These are phyloP conservation scores for Fusarium penzigii DNA, from an alignment of 2,329 filamentous ascomycete species.

Conservation along the genomic window DNA sequence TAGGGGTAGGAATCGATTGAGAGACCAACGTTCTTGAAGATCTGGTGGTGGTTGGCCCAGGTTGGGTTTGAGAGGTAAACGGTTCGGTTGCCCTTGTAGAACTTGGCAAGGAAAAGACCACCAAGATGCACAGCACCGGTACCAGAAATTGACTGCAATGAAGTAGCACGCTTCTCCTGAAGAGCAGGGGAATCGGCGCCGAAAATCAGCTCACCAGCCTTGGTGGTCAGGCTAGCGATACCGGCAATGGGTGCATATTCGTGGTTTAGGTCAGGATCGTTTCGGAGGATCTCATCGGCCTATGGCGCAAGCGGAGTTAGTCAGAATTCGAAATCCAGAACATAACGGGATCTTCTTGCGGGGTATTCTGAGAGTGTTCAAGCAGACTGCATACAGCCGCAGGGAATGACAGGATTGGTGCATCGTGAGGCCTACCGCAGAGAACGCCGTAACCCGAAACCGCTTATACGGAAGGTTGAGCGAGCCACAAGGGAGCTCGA, in stretches of 20 bases:
- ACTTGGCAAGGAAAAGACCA: slow-evolving; percentile 89
- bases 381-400: background rate
- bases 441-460: slow-evolving; percentile 22
- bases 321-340: slow-evolving; percentile 13
- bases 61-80: slow-evolving; percentile 94
- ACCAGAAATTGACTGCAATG: slow-evolving; percentile 93
- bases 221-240: slow-evolving; percentile 79
- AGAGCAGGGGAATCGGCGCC: slow-evolving; percentile 80
- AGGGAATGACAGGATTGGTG: slow-evolving; percentile 13
- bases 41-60: slow-evolving; percentile 99
- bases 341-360: slow-evolving; percentile 8
- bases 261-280: slow-evolving; percentile 90
- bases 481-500: slow-evolving; percentile 8
- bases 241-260: slow-evolving; percentile 98
- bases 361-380: slow-evolving; percentile 9
- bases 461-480: slow-evolving; percentile 12
- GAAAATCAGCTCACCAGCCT: slow-evolving; percentile 88
- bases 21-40: slow-evolving; percentile 88
- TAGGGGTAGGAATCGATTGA: slow-evolving; percentile 85
- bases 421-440: slow-evolving; percentile 14
- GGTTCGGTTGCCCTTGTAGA: slow-evolving; percentile 74
- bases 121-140: slow-evolving; percentile 94
- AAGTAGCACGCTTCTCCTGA: slow-evolving; percentile 76
- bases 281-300: slow-evolving; percentile 88
- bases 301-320: slow-evolving; percentile 43